These are phyloP conservation scores for Candida labiduridarum DNA, from an alignment of 1,139 yeast species.

Conservation along the genomic window DNA sequence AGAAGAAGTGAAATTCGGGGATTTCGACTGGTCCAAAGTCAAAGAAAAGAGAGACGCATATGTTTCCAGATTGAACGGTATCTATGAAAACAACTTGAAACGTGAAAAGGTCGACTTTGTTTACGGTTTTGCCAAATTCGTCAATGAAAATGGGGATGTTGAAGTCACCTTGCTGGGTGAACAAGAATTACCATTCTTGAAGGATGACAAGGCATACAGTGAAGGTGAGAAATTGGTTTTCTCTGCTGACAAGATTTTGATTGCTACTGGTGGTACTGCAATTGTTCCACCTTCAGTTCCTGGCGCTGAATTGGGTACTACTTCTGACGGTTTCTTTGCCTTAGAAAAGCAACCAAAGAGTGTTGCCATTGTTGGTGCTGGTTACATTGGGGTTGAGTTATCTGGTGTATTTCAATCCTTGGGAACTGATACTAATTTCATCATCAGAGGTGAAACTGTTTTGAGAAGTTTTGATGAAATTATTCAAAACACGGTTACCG, in stretches of 20 bases:
- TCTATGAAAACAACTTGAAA: conserved; percentile 81
- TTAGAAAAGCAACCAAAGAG: conserved; percentile 81
- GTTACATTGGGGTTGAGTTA: conserved; percentile 94
- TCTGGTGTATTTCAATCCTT: conserved; percentile 91
- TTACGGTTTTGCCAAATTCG: conserved; percentile 86
- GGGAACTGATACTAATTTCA: conserved; percentile 84
- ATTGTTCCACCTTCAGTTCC: conserved; percentile 68
- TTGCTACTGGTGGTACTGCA: conserved; percentile 95
- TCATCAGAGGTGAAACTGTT: conserved; percentile 89
- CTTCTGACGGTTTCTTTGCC: conserved; percentile 90
- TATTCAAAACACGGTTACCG: conserved; percentile 78
- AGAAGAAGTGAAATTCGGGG: conserved; percentile 51
- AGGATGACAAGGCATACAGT: conserved; percentile 24
- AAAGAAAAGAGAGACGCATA: conserved; percentile 92
- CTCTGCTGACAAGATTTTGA: conserved; percentile 79
- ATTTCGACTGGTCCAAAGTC: conserved; percentile 78
- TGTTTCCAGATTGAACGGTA: conserved; percentile 82
- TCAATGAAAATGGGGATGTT: conserved; percentile 64
- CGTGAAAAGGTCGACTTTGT: conserved; percentile 88
- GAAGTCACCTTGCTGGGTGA: conserved; percentile 63
- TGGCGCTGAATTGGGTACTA: conserved; percentile 82
- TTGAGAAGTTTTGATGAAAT: conserved; percentile 84
- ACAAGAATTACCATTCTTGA: conserved; percentile 41
- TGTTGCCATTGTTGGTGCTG: conserved; percentile 97
- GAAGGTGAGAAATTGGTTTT: conserved; percentile 60